Base-by-base conservation (phyloP, 2,329 filamentous ascomycete species). In the Beauveria australis region DNA sequence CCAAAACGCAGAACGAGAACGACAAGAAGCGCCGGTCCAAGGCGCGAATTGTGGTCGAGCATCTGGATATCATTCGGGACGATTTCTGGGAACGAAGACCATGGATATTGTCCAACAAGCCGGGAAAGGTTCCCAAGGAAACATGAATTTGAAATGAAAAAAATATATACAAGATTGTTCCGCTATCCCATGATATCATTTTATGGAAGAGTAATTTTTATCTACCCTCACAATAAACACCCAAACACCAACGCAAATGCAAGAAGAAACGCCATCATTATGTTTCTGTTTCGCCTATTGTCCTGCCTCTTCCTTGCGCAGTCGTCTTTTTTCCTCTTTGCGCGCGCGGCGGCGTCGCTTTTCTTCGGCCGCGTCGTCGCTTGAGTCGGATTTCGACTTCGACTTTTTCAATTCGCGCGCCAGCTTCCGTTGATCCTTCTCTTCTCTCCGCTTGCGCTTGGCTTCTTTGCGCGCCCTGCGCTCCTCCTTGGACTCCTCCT, bases 41-140 rank as follows among this genome's bases (percentile, higher is more conserved):
- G 73, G 92, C 92, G 1, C 82, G 82, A 56, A 86, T 99, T 51
- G 83, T 90, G 41, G 81, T 95, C 43, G 87, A 92, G 70, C 92
- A 97, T 77, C 76, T 94, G 62, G 94, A 99, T 75, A 89, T 99
- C 68, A 97, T 99, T 74, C 92, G 89, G 68, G 91, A 97, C 73
- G 89, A 91, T 3, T 99, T 99, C 71, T 99, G 94, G 94, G 82
- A 91, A 64, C 82, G 81, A 67, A 81, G 92, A 70, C 92, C 92
- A 1, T 97, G 92, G 91, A 79, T 94, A 61, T 71, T 92, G 58
- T 89, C 87, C 1, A 88, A 88, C 64, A 89, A 85, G 72, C 87
- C 88, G 5, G 88, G 88, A 24, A 88, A 83, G 68, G 78, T 87
- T 66, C 86, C 86, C n/a, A 85, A 84, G 69, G 81, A 85, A 70